These are phyloP conservation scores for Aspergillus viridinutans DNA, from an alignment of 2,329 filamentous ascomycete species.

Conservation along the genomic window DNA sequence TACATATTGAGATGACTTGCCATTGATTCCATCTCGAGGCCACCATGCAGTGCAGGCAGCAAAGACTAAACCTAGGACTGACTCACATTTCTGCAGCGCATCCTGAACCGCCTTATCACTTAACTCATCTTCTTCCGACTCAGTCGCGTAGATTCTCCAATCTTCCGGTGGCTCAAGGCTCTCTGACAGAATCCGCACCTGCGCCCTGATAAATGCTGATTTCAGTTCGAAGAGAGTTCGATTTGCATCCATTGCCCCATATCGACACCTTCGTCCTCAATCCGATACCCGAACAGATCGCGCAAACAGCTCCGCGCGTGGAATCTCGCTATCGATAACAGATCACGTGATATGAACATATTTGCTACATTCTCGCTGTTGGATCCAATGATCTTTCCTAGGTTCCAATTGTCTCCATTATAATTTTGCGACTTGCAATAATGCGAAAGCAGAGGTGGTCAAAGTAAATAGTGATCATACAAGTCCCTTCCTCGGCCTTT, in stretches of 20 bases:
- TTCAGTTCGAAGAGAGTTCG: constrained; percentile 50
- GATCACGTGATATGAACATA: not conserved
- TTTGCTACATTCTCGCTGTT: not conserved
- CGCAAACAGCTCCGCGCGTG: not conserved
- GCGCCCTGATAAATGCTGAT: constrained; percentile 47
- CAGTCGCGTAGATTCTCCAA: constrained; percentile 42
- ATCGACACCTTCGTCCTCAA: constrained; percentile 4
- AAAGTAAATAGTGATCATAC: not conserved
- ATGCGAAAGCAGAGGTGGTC: not conserved
- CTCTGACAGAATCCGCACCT: constrained; percentile 50
- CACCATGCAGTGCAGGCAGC: not conserved
- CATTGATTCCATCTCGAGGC: not conserved
- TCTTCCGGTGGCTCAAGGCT: constrained; percentile 45
- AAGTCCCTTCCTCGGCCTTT: constrained; percentile 2
- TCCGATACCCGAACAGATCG: not conserved
- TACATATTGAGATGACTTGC: not conserved
- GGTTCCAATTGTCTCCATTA: not conserved
- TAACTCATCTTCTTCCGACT: constrained; percentile 43
- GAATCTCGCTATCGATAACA: constrained; percentile 8
- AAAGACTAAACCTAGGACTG: not conserved
- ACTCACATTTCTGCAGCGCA: constrained; percentile 48
- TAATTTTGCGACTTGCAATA: not conserved
- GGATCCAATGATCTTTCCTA: not conserved
- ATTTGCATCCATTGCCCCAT: constrained; percentile 34
- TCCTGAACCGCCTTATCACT: constrained; percentile 48